Conservation (phyloP, 2,329 filamentous ascomycete species). For the Didymellaceae sp. region DNA sequence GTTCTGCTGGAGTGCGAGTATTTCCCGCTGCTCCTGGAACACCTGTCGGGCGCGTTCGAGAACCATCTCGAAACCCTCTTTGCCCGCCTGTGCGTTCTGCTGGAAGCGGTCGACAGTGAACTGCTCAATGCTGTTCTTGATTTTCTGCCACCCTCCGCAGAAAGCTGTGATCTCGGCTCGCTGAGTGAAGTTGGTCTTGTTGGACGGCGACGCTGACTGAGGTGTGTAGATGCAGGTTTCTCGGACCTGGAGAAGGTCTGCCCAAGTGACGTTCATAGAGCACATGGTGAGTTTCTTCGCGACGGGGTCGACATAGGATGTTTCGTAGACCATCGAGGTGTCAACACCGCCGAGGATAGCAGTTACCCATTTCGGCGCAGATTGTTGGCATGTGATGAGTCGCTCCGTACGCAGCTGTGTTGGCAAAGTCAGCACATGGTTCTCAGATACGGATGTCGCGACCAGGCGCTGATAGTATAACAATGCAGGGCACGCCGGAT, state of each 20-base stretch:
- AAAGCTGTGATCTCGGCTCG: slow-evolving; percentile 91
- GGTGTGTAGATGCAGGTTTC: slow-evolving; percentile 91
- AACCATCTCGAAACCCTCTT: slow-evolving; percentile 94
- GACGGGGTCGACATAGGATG: slow-evolving; percentile 87
- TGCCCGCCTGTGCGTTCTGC: slow-evolving; percentile 88
- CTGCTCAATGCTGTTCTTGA: slow-evolving; percentile 96
- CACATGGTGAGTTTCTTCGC: slow-evolving; percentile 94
- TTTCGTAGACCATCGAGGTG: slow-evolving; percentile 90
- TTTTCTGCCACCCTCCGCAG: slow-evolving; percentile 95
- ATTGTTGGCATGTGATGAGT: slow-evolving; percentile 67
- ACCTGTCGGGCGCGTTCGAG: slow-evolving; percentile 90
- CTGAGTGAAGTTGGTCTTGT: slow-evolving; percentile 82
- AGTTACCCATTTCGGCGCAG: slow-evolving; percentile 81
- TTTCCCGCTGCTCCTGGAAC: slow-evolving; percentile 86
- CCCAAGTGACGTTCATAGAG: slow-evolving; percentile 91
- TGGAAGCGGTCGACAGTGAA: slow-evolving; percentile 85
- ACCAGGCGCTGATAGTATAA: neutral
- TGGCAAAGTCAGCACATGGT: slow-evolving; percentile 15
- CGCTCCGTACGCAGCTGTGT: slow-evolving; percentile 72
- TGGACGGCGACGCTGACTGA: slow-evolving; percentile 53
- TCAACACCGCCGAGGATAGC: slow-evolving; percentile 79
- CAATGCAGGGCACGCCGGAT: neutral
- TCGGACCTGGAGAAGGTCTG: slow-evolving; percentile 86
- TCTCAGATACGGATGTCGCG: neutral
- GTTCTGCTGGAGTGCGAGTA: slow-evolving; percentile 54